A percentile compares a stretch with the other conserved stretches of the same genome.
These are phyloP conservation scores for Populus tomentosa DNA, from an alignment of 441 rosid species.

Conservation along the genomic window DNA sequence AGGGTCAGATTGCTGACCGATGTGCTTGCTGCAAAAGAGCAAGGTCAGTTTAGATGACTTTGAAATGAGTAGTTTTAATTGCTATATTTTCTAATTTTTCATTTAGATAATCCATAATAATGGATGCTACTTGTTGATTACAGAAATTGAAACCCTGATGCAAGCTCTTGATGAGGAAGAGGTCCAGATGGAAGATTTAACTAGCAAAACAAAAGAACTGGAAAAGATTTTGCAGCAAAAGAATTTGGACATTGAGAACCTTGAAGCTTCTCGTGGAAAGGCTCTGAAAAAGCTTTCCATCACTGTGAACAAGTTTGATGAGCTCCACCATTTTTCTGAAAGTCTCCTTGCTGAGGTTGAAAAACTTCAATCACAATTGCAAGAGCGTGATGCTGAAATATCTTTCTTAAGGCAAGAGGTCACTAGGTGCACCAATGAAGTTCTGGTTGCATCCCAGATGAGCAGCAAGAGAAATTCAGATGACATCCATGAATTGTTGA, in stretches of 20 bases:
- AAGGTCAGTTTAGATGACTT: constrained; percentile 48
- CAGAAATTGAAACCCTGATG: constrained; percentile 95
- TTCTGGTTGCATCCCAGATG: constrained; percentile 70
- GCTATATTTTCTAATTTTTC: background rate
- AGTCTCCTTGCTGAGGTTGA: constrained; percentile 84
- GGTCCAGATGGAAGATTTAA: constrained; percentile 87
- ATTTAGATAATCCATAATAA: constrained; percentile 9
- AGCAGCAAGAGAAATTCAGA: constrained; percentile 52
- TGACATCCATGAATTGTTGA: constrained; percentile 53
- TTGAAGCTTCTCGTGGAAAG: constrained; percentile 85
- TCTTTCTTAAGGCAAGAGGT: constrained; percentile 99
- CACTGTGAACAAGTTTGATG: constrained; percentile 89
- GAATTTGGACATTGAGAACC: constrained; percentile 51
- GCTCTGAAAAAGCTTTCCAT: constrained; percentile 78
- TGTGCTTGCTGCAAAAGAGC: constrained; percentile 75
- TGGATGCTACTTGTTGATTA: constrained; percentile 18
- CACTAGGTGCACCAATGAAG: constrained; percentile 92
- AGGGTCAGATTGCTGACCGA: constrained; percentile 52
- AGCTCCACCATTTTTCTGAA: constrained; percentile 93
- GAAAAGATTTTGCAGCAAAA: constrained; percentile 32
- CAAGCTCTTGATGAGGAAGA: constrained; percentile 99
- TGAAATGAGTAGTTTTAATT: constrained; percentile 6
- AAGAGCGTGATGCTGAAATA: constrained; percentile 88
- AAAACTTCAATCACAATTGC: constrained; percentile 84
- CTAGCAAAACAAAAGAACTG: constrained; percentile 56